A percentile compares a stretch with the other conserved stretches of the same genome.
Conservation (phyloP, 1,284 basidiomycete genomes). For the Puccinia triticina region DNA sequence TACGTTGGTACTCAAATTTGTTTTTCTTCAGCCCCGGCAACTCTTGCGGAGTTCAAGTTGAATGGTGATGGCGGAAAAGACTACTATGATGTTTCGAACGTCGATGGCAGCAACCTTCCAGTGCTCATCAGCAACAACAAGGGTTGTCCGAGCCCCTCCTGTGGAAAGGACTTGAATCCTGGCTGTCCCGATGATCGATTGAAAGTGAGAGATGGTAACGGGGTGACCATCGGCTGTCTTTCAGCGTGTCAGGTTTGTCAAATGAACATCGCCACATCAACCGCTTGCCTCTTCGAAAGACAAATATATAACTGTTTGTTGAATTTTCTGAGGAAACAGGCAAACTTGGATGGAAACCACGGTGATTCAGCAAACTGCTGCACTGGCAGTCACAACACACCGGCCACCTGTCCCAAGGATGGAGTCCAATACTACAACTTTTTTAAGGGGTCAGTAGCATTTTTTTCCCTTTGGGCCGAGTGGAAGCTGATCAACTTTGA, state of each 20-base stretch:
- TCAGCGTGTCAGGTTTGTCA: constrained; percentile 47
- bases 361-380: constrained; percentile 52
- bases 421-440: constrained; percentile 46
- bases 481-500: background rate
- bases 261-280: background rate
- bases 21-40: constrained; percentile 54
- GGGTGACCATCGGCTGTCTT: constrained; percentile 46
- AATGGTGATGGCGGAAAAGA: constrained; percentile 53
- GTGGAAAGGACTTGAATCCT: constrained; percentile 52
- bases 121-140: constrained; percentile 53
- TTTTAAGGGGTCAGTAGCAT: constrained; percentile 31
- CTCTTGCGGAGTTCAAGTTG: constrained; percentile 54
- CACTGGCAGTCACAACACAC: constrained; percentile 38
- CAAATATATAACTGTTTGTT: no score
- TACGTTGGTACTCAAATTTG: no score
- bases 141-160: constrained; percentile 51
- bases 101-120: constrained; percentile 58
- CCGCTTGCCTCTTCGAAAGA: background rate
- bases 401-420: constrained; percentile 50
- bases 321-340: constrained; percentile 29
- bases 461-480: no score
- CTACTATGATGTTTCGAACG: constrained; percentile 57
- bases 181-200: constrained; percentile 49
- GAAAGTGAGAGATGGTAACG: constrained; percentile 37
- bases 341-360: constrained; percentile 46